Evolutionary conservation across 192 early-diverging fungal genomes (phyloP).

Genomic region (Fimicolochytrium jonesii): DNA sequence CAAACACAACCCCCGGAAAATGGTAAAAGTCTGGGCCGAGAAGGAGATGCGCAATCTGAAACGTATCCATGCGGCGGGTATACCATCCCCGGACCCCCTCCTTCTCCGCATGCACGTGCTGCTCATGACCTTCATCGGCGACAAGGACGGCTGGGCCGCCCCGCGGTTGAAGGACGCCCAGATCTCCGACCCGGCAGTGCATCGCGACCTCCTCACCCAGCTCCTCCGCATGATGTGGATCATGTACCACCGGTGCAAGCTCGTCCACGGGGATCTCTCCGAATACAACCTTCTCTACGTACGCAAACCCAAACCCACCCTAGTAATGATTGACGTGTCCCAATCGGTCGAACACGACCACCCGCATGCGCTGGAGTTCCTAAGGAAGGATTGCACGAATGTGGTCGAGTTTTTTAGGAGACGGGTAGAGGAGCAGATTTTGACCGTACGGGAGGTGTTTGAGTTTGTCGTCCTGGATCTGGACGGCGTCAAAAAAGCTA

Average conservation of each 20-base stretch:
- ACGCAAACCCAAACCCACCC: slow-evolving; percentile 63
- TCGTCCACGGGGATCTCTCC: slow-evolving; percentile 97
- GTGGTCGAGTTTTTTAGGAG: slow-evolving; percentile 89
- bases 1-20: slow-evolving; percentile 93
- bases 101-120: slow-evolving; percentile 88
- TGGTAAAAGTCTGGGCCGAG: slow-evolving; percentile 98
- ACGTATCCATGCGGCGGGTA: slow-evolving; percentile 75
- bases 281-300: slow-evolving; percentile 94
- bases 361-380: slow-evolving; percentile 91
- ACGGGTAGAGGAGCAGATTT: slow-evolving; percentile 52
- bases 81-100: slow-evolving; percentile 86
- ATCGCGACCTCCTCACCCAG: slow-evolving; percentile 75
- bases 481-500: slow-evolving; percentile 4
- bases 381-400: slow-evolving; percentile 92
- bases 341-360: slow-evolving; percentile 99
- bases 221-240: slow-evolving; percentile 81
- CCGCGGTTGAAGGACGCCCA: slow-evolving; percentile 91
- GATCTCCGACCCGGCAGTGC: slow-evolving; percentile 63
- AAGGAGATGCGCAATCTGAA: slow-evolving; percentile 99
- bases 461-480: slow-evolving; percentile 65
- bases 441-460: slow-evolving; percentile 79
- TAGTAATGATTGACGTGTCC: slow-evolving; percentile 97
- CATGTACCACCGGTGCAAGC: slow-evolving; percentile 85
- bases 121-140: slow-evolving; percentile 92
- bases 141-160: slow-evolving; percentile 89